A percentile compares a stretch with the other conserved stretches of the same genome.
Evolutionary conservation across 495 filamentous ascomycete genomes (phyloP).

Genomic region (Parathielavia hyrcaniae): DNA sequence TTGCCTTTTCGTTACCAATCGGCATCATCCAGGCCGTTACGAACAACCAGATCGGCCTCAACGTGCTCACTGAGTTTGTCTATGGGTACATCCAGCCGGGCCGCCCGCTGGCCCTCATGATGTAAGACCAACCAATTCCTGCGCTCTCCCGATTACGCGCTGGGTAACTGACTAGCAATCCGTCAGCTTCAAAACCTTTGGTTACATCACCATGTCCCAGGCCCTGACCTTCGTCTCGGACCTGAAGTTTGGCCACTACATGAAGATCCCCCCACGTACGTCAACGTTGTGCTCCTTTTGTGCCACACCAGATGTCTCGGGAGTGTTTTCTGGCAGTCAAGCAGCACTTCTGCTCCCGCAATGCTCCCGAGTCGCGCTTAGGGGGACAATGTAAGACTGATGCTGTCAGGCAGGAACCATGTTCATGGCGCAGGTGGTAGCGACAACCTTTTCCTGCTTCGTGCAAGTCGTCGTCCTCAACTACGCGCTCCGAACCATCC

Average conservation of each 20-base stretch:
- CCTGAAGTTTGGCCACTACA: slow-evolving; percentile 61
- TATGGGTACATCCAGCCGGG: slow-evolving; percentile 66
- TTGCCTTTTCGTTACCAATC: slow-evolving; percentile 49
- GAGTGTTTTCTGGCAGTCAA: no score
- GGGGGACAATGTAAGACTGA: no score
- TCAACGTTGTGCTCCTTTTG: no score
- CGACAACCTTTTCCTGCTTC: slow-evolving; percentile 59
- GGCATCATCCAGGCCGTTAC: slow-evolving; percentile 60
- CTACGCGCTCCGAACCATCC: slow-evolving; percentile 56
- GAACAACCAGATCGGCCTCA: slow-evolving; percentile 62
- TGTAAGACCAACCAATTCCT: slow-evolving; percentile 29
- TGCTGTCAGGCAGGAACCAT: no score
- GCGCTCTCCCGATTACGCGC: neutral
- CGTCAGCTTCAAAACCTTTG: slow-evolving; percentile 62
- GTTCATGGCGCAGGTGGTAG: slow-evolving; percentile 62
- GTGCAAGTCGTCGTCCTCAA: slow-evolving; percentile 61
- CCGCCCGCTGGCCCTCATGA: slow-evolving; percentile 60
- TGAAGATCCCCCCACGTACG: slow-evolving; percentile 61
- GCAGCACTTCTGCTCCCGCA: no score
- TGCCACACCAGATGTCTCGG: no score
- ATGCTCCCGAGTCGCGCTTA: no score
- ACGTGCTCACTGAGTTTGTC: slow-evolving; percentile 65
- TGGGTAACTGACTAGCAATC: neutral
- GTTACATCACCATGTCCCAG: slow-evolving; percentile 62
- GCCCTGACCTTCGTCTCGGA: slow-evolving; percentile 50